Conservation (phyloP, 148 eudicot species). For the Polygonum maritimum region DNA sequence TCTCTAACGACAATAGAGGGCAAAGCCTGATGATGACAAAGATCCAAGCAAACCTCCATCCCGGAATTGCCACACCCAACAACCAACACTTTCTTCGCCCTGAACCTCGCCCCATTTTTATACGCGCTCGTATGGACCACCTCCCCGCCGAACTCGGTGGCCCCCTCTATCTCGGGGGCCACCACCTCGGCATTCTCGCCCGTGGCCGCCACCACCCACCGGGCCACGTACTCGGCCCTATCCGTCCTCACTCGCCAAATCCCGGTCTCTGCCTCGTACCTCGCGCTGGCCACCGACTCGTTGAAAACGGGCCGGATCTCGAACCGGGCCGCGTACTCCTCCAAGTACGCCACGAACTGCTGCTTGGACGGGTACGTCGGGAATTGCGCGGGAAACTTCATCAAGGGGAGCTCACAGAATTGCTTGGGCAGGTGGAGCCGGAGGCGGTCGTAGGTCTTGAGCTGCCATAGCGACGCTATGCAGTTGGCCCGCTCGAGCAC, state of each 20-base stretch:
- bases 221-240: constrained; percentile 33
- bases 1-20: constrained; percentile 81
- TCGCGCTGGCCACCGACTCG: constrained; percentile 32
- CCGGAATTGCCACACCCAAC: constrained; percentile 94
- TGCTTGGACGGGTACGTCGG: constrained; percentile 56
- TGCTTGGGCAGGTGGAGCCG: constrained; percentile 52
- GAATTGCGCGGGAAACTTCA: constrained; percentile 49
- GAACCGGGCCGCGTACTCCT: constrained; percentile 37
- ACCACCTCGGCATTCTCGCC: constrained; percentile 88
- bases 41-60: constrained; percentile 90
- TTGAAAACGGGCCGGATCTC: constrained; percentile 36
- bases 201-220: constrained; percentile 80
- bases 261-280: constrained; percentile 42
- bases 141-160: constrained; percentile 28
- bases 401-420: constrained; percentile 60
- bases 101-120: constrained; percentile 47
- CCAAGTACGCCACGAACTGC: constrained; percentile 48
- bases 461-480: constrained; percentile 64
- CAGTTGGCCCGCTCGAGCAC: constrained; percentile 48
- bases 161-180: constrained; percentile 60
- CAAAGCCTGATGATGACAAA: constrained; percentile 51
- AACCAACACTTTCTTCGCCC: constrained; percentile 61
- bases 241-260: constrained; percentile 36
- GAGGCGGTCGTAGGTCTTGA: constrained; percentile 58
- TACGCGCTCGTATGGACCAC: constrained; percentile 63